Evolutionary conservation across 352 stramenopile genomes (phyloP), one percentile per base, ranked within the genome.

Genomic region (Phytopythium chamaehyphon): DNA sequence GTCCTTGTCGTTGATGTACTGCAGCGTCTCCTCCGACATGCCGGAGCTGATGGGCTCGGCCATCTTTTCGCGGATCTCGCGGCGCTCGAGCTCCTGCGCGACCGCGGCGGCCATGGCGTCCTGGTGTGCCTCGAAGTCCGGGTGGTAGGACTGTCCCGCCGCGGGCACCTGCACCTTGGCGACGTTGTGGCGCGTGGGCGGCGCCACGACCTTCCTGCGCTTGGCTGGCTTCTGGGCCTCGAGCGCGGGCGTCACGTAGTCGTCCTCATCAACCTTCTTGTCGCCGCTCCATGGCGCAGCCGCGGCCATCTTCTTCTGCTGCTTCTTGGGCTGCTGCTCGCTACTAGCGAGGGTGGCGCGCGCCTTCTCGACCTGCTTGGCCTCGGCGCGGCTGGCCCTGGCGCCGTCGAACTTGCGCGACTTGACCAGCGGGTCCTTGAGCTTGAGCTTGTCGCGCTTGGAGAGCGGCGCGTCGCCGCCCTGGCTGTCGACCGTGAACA

Each of bases 71-170:
- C 51, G 69, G 45, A 69, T 69, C 3, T 83, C 76, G 3, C 71
- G 71, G 36, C 79, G 75, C 57, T 91, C 82, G 10, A 90, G 58
- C 44, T 90, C 77, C 53, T 88, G 51, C 3, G 79, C 78, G 5
- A 90, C 69, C 0, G 84, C 84, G 40, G 84, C 69, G 11, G 84
- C 80, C 54, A 94, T 71, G 9, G 89, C 72, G 45, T 92, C 82
- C 58, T 94, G 79, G 53, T 94, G 84, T 2, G 81, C 71, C 10
- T 81, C 71, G 56, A 91, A 91, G 52, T 90, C 78, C 12, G 84
- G 84, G 64, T 94, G 73, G 64, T 94, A 94, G 64, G 84, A 94
- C 65, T 94, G 84, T 1, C 84, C 84, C 1, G 76, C 70, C 21
- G 66, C 73, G 15, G 84, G 76, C 47, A 94, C 73, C 49, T 88